Percentiles rank a stretch among this genome's conserved stretches.
Evolutionary conservation across 371 early-diverging fungal genomes (phyloP).

Genomic region (Mortierella sp.): DNA sequence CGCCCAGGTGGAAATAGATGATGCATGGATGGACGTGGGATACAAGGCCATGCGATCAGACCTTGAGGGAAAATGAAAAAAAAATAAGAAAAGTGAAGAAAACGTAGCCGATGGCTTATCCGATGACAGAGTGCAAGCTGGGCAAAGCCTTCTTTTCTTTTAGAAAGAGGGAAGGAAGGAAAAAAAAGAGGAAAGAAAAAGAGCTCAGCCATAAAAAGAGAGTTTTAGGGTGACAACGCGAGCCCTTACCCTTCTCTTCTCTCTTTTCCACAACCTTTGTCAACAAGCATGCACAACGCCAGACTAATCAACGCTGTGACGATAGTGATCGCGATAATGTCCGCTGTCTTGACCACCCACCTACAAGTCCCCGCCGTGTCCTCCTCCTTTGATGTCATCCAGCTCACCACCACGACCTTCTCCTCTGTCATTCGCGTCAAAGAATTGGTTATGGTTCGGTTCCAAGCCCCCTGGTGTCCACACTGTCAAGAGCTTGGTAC

Average conservation of each 20-base stretch:
- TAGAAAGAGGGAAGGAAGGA: no score
- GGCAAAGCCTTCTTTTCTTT: no score
- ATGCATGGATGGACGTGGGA: neutral
- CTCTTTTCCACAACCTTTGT: neutral
- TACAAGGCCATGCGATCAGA: neutral
- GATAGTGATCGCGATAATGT: neutral
- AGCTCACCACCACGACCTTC: neutral
- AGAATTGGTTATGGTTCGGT: neutral
- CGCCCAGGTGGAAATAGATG: neutral
- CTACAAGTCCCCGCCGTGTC: neutral
- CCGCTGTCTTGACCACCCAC: neutral
- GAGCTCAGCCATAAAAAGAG: no score
- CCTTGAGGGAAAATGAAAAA: neutral
- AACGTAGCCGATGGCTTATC: neutral
- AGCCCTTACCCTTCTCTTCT: neutral
- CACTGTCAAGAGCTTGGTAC: neutral
- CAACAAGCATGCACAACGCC: neutral
- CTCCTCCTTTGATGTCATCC: neutral
- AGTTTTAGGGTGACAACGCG: no score
- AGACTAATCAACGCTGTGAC: neutral
- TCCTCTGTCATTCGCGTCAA: neutral
- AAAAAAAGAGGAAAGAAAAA: no score
- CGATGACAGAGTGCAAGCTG: no score
- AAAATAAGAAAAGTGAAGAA: neutral
- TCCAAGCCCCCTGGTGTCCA: neutral